Percentiles rank a stretch among this genome's conserved stretches.
Evolutionary conservation across 2,329 filamentous ascomycete species (phyloP).

Genomic region (Phialophora chinensis): DNA sequence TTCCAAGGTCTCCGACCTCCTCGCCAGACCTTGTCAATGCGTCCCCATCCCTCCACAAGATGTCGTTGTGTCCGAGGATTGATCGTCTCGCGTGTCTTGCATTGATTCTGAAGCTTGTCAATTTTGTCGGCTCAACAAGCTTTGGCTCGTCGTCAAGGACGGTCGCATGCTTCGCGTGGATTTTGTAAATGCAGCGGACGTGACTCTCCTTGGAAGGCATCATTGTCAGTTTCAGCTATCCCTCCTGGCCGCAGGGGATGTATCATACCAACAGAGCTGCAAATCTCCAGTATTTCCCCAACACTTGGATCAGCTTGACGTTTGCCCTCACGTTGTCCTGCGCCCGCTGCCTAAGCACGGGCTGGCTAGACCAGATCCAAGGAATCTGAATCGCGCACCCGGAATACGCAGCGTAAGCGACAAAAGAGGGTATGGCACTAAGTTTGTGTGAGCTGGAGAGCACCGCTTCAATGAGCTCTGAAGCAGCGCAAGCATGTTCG

Average conservation of each 20-base stretch:
- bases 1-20: constrained; percentile 8
- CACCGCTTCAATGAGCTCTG: constrained; percentile 15
- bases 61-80: constrained; percentile 21
- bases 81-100: constrained; percentile 18
- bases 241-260: no score
- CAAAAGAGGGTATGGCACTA: constrained; percentile 19
- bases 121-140: constrained; percentile 4
- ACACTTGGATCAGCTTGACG: constrained; percentile 15
- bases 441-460: constrained; percentile 3
- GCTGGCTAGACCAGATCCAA: constrained; percentile 14
- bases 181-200: constrained; percentile 21
- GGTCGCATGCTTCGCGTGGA: constrained; percentile 10
- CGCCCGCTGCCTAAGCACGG: constrained; percentile 6
- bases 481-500: constrained; percentile 20
- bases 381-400: constrained; percentile 24
- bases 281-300: constrained; percentile 27
- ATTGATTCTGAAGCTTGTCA: constrained; percentile 16
- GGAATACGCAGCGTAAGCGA: constrained; percentile 23
- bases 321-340: constrained; percentile 16
- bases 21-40: not conserved
- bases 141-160: constrained; percentile 24
- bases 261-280: constrained; percentile 16
- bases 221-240: not conserved
- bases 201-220: constrained; percentile 19
- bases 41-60: constrained; percentile 21